phyloP scores from a whole-genome alignment of 2,329 filamentous ascomycete genomes.

The Aspergillus ochraceus region DNA sequence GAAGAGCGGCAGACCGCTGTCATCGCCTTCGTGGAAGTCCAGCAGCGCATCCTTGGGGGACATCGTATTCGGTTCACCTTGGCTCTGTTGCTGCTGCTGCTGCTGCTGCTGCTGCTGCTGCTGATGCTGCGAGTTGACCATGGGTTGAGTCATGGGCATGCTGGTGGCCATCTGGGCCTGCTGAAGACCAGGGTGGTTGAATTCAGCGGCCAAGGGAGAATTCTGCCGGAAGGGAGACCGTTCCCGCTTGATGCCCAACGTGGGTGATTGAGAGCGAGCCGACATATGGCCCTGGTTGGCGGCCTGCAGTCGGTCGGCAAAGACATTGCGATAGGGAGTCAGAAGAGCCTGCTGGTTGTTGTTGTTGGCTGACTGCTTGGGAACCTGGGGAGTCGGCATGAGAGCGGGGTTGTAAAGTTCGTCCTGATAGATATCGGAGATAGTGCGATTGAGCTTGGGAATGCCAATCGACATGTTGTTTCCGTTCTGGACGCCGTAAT shows the following conservation, averaged over 20 bases:
- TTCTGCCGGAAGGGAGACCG: conserved; percentile 79
- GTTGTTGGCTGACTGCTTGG: conserved; percentile 31
- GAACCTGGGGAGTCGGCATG: conserved; percentile 36
- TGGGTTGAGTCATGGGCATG: conserved; percentile 31
- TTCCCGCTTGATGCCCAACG: conserved; percentile 57
- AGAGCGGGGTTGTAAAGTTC: conserved; percentile 69
- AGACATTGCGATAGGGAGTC: conserved; percentile 60
- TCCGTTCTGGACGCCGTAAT: conserved; percentile 48
- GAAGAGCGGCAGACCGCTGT: conserved; percentile 64
- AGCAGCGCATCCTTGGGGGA: conserved; percentile 90
- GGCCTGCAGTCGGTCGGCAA: conserved; percentile 74
- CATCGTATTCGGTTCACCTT: conserved; percentile 72
- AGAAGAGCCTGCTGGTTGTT: conserved; percentile 35
- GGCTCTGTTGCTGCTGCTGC: conserved; percentile 32
- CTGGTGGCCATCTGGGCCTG: conserved; percentile 44
- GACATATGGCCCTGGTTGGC: conserved; percentile 73
- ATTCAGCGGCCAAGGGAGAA: conserved; percentile 60
- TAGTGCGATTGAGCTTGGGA: conserved; percentile 80
- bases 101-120: conserved; percentile 21
- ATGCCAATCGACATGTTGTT: conserved; percentile 45
- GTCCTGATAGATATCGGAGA: conserved; percentile 81
- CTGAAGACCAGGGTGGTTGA: conserved; percentile 34
- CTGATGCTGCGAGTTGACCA: conserved; percentile 33
- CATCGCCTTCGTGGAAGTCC: conserved; percentile 75
- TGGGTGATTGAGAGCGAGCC: conserved; percentile 60